Evolutionary conservation across 306 rosid species (phyloP).

Genomic region (Amphicarpaea edgeworthii): DNA sequence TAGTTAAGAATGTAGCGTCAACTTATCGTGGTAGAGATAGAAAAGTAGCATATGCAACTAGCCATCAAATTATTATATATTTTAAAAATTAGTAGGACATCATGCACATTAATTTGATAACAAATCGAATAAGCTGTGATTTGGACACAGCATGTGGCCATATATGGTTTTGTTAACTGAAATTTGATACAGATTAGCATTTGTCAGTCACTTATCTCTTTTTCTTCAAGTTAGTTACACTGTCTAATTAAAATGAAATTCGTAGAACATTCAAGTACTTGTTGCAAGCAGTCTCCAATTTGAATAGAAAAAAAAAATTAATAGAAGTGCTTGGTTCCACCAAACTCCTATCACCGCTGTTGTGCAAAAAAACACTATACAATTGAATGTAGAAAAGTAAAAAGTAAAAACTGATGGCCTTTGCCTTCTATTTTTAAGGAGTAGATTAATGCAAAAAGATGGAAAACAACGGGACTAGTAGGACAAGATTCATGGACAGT

Average conservation of each 20-base stretch:
- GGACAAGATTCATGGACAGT: slow-evolving; percentile 6
- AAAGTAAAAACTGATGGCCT: neutral
- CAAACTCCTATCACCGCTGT: neutral
- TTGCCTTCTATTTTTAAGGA: neutral
- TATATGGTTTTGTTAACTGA: neutral
- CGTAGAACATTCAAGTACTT: neutral
- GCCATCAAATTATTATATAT: neutral
- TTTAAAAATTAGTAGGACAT: neutral
- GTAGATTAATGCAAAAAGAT: slow-evolving; percentile 23
- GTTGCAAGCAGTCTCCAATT: neutral
- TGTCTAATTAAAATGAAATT: slow-evolving; percentile 1
- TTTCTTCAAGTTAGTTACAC: neutral
- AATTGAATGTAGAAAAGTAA: neutral
- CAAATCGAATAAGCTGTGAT: neutral
- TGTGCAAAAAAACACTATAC: neutral
- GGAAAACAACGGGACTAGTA: neutral
- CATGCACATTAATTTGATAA: neutral
- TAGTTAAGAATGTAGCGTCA: neutral
- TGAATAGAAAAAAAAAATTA: neutral
- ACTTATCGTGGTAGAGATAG: neutral
- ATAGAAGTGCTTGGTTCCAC: neutral
- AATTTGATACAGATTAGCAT: neutral
- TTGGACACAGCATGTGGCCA: neutral
- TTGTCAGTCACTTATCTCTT: neutral
- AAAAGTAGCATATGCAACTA: neutral